Evolutionary conservation across 2,329 filamentous ascomycete species (phyloP).

Genomic region (Xylaria sp.): DNA sequence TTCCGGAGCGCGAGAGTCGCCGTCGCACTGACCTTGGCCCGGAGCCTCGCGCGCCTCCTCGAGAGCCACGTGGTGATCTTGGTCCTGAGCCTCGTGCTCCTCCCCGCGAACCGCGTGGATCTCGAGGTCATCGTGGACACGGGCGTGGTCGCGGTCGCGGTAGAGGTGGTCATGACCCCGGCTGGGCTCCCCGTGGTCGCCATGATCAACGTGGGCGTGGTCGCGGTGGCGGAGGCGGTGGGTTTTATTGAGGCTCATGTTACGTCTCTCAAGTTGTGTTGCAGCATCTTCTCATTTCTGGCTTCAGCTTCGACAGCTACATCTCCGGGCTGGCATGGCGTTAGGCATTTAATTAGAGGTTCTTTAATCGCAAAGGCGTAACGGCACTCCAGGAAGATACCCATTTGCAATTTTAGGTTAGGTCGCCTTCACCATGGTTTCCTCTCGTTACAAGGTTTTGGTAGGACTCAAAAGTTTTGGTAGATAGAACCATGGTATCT

Average conservation of each 20-base stretch:
- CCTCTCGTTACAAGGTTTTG: constrained; percentile 3
- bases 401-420: constrained; percentile 36
- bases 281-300: constrained; percentile 10
- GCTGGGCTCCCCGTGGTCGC: constrained; percentile 45
- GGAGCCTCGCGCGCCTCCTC: constrained; percentile 42
- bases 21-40: constrained; percentile 43
- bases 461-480: constrained; percentile 1
- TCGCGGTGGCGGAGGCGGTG: constrained; percentile 38
- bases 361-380: constrained; percentile 21
- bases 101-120: constrained; percentile 44
- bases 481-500: constrained; percentile 6
- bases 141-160: constrained; percentile 40
- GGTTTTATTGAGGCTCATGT: constrained; percentile 38
- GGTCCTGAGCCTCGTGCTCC: constrained; percentile 41
- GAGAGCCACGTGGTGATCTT: constrained; percentile 45
- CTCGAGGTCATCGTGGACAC: constrained; percentile 41
- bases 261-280: background rate
- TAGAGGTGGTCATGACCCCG: constrained; percentile 44
- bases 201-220: constrained; percentile 45
- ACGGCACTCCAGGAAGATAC: constrained; percentile 41
- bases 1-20: constrained; percentile 48
- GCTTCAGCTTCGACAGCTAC: constrained; percentile 10
- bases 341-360: constrained; percentile 12
- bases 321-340: constrained; percentile 21
- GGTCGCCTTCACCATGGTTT: constrained; percentile 15